phyloP scores from a whole-genome alignment of 345 rosid species.

The Bruguiera sexangula region DNA sequence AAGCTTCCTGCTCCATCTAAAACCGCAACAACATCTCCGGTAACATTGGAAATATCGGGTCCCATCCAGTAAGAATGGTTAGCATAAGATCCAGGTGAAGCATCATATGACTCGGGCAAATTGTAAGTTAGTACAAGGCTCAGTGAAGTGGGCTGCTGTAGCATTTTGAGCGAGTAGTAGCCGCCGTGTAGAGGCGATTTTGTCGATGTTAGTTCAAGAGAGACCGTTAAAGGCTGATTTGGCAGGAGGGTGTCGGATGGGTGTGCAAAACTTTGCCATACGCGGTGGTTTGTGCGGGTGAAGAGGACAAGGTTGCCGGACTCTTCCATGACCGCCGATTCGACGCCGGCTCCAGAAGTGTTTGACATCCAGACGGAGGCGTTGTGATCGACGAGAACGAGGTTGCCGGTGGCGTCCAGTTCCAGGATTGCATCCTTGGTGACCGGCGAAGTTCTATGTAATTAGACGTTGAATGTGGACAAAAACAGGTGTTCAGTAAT shows the following conservation, averaged over 20 bases:
- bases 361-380: constrained; percentile 67
- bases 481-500: constrained; percentile 15
- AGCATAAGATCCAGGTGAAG: constrained; percentile 33
- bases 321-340: constrained; percentile 59
- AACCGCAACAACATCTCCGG: constrained; percentile 70
- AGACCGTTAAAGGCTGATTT: constrained; percentile 69
- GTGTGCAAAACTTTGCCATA: constrained; percentile 78
- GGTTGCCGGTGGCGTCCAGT: constrained; percentile 70
- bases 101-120: constrained; percentile 32
- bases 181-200: constrained; percentile 45
- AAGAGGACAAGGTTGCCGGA: constrained; percentile 78
- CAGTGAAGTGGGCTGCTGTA: constrained; percentile 80
- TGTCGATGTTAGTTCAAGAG: constrained; percentile 60
- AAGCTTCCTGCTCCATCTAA: constrained; percentile 80
- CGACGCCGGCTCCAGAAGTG: constrained; percentile 53
- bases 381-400: constrained; percentile 51
- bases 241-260: constrained; percentile 89
- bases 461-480: constrained; percentile 42
- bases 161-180: constrained; percentile 76
- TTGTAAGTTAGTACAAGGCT: constrained; percentile 76
- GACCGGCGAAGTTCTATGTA: constrained; percentile 72
- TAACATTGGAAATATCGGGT: constrained; percentile 83
- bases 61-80: constrained; percentile 87
- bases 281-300: constrained; percentile 30
- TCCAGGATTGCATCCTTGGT: constrained; percentile 63